phyloP scores from a whole-genome alignment of 148 eudicot species.

The Persicaria tinctoria region DNA sequence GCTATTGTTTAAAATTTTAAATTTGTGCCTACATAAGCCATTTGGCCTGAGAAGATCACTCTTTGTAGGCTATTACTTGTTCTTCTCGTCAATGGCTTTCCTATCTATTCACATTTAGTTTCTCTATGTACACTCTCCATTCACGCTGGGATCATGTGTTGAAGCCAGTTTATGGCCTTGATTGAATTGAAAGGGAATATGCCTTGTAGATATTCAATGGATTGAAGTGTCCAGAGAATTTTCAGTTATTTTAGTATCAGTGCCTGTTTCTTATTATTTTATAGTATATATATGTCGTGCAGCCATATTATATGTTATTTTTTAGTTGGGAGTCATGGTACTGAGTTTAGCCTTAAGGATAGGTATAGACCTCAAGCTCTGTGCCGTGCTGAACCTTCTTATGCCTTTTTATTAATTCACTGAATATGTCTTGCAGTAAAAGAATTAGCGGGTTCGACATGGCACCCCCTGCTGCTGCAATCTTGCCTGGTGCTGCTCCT shows the following conservation, averaged over 20 bases:
- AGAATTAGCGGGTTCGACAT: conserved; percentile 95
- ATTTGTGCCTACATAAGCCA: no score
- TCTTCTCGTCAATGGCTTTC: no score
- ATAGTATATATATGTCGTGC: background rate
- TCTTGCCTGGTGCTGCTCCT: conserved; percentile 53
- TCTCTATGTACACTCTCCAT: no score
- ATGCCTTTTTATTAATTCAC: background rate
- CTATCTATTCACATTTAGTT: no score
- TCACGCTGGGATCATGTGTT: no score
- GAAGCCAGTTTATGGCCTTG: no score
- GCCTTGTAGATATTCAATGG: background rate
- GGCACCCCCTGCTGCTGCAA: conserved; percentile 89
- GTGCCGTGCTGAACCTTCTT: background rate
- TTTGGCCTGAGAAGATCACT: no score
- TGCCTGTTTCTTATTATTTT: no score
- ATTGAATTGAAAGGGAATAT: background rate
- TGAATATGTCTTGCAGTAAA: conserved; percentile 49
- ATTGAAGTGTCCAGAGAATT: background rate
- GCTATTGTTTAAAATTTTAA: no score
- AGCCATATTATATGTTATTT: background rate
- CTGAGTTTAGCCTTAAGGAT: background rate
- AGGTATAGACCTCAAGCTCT: background rate
- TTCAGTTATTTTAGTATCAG: background rate
- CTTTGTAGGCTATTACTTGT: no score
- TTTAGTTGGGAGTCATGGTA: background rate